Evolutionary conservation across 345 rosid species (phyloP), one percentile per base, ranked within the genome.

Genomic region (Arabidopsis suecica): DNA sequence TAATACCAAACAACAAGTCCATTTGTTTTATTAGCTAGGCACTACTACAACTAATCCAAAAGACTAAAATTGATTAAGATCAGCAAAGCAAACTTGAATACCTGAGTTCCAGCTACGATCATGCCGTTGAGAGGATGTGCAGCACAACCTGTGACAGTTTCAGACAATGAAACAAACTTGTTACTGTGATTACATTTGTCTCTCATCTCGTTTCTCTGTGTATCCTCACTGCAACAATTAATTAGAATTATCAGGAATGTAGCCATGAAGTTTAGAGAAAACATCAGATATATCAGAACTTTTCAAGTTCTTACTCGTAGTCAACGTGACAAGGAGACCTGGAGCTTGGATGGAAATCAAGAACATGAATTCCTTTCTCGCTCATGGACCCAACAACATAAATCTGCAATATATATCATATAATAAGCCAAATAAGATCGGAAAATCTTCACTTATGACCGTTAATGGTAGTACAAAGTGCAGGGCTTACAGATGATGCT

Each of bases 281-380:
- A 3, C 34, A 57, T 34, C 34, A 65, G 20, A 44, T 16, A 22
- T 62, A 60, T 40, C 23, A 12, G 30, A 54, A 37, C 38, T 60
- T 73, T 72, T 37, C 6, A 64, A 12, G 49, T 45, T 57, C 85
- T 73, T 84, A 95, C 98, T 78, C 81, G 78, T 79, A 83, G 78
- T 95, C 90, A 66, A 95, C 99, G 57, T 91, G 97, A 83, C 97
- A 81, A 28, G 93, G 94, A 77, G 99, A 95, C 59, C 75, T 84
- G 42, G 79, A 20, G 74, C 87, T 87, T 5, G 99, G 94, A 78
- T 87, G 84, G 78, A 95, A 95, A 82, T 95, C 99, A 83, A 95
- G 81, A 78, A 92, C 83, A 85, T 92, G 91, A 79, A 95, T 84
- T 78, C 97, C 99, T 62, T 80, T 80, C 65, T 84, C 86, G 61